Percentiles rank a stretch among this genome's conserved stretches.
These are phyloP conservation scores for Macrolepiota fuliginosa DNA, from an alignment of 768 basidiomycete species.

Conservation along the genomic window DNA sequence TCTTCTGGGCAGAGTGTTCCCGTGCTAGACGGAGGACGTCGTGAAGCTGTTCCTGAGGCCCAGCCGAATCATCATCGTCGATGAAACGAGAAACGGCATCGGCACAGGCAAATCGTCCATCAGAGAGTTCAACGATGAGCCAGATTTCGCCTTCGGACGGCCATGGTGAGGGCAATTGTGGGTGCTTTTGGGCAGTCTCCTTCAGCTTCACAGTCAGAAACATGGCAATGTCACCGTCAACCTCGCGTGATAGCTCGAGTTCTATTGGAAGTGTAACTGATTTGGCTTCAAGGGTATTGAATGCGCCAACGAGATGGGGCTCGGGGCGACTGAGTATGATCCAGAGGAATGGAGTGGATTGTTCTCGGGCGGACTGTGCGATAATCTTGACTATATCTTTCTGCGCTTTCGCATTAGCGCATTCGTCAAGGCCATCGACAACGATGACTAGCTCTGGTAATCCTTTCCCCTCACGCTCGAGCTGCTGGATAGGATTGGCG, in stretches of 20 bases:
- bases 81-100: conserved; percentile 8
- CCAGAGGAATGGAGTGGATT: not conserved
- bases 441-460: not conserved
- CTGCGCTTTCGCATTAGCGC: not conserved
- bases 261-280: not conserved
- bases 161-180: conserved; percentile 3
- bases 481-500: not conserved
- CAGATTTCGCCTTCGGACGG: not conserved
- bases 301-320: conserved; percentile 6
- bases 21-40: too few relatives aligned
- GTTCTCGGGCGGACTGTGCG: not conserved
- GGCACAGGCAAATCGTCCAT: conserved; percentile 1
- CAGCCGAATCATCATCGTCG: not conserved
- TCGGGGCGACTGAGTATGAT: not conserved
- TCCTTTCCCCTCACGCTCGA: not conserved
- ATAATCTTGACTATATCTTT: not conserved
- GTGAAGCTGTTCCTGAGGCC: not conserved
- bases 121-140: conserved; percentile 2
- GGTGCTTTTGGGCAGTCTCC: not conserved
- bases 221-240: conserved; percentile 5
- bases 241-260: conserved; percentile 8
- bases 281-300: not conserved
- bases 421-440: conserved; percentile 5
- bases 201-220: conserved; percentile 8
- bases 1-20: too few relatives aligned